These are phyloP conservation scores for Clitoria ternatea DNA, from an alignment of 306 rosid genomes.

Conservation along the genomic window DNA sequence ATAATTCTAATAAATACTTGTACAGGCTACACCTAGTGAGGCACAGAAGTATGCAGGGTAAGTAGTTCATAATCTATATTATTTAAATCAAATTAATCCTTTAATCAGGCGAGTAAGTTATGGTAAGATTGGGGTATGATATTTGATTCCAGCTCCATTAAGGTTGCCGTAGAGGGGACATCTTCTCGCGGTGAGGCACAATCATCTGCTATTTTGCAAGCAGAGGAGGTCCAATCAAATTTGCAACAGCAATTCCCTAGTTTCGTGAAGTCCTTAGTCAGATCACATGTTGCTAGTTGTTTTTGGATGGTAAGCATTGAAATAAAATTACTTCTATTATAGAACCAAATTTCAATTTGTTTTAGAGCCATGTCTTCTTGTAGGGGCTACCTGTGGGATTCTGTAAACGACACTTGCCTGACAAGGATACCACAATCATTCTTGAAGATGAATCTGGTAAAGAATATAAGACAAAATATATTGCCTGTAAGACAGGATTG, in stretches of 20 bases:
- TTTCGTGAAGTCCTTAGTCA: constrained; percentile 85
- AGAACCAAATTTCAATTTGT: background rate
- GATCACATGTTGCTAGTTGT: constrained; percentile 85
- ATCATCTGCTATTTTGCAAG: constrained; percentile 79
- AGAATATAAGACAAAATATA: constrained; percentile 58
- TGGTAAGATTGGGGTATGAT: background rate
- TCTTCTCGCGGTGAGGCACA: constrained; percentile 59
- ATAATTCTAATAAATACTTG: constrained; percentile 33
- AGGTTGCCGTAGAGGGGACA: constrained; percentile 38
- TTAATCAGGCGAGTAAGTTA: background rate
- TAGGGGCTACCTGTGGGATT: constrained; percentile 73
- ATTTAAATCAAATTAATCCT: background rate
- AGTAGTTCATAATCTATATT: constrained; percentile 19
- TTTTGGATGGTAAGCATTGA: constrained; percentile 75
- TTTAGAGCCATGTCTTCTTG: background rate
- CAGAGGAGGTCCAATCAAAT: constrained; percentile 51
- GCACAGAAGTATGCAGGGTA: constrained; percentile 51
- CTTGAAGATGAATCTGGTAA: constrained; percentile 81
- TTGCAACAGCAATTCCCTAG: constrained; percentile 54
- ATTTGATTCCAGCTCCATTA: constrained; percentile 44
- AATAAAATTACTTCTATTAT: background rate
- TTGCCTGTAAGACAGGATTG: constrained; percentile 80
- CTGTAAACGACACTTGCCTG: constrained; percentile 72
- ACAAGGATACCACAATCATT: constrained; percentile 54
- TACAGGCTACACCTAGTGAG: constrained; percentile 44